Conservation (phyloP, 306 rosid genomes). For the Erythrophleum fordii region DNA sequence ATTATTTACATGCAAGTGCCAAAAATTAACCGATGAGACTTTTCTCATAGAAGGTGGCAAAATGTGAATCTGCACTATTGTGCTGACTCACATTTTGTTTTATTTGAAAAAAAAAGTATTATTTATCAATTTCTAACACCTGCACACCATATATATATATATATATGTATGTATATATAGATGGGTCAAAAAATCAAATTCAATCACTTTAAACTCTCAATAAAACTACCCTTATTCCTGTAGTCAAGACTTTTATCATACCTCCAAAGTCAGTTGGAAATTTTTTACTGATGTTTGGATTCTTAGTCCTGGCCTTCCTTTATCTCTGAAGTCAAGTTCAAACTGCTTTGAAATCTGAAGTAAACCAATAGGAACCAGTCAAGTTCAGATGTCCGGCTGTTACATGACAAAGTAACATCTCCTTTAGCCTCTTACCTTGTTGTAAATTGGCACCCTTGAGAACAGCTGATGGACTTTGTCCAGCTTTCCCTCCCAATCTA, state of each 20-base stretch:
- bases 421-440: background rate
- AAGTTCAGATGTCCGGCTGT: background rate
- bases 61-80: background rate
- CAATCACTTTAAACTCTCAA: background rate
- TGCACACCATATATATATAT: background rate
- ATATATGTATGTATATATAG: background rate
- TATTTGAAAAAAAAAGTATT: too few relatives aligned
- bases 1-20: background rate
- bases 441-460: background rate
- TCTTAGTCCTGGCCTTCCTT: background rate
- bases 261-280: conserved; percentile 12
- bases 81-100: background rate
- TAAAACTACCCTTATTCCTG: background rate
- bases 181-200: background rate
- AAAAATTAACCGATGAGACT: background rate
- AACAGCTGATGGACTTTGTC: background rate
- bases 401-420: background rate
- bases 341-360: background rate
- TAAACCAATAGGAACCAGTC: background rate
- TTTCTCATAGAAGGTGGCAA: background rate
- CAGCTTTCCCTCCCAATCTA: background rate
- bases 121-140: background rate
- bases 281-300: background rate
- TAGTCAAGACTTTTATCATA: background rate
- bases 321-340: conserved; percentile 6